phyloP scores from a whole-genome alignment of 179 eudicot genomes.

The Beta macrorhiza region DNA sequence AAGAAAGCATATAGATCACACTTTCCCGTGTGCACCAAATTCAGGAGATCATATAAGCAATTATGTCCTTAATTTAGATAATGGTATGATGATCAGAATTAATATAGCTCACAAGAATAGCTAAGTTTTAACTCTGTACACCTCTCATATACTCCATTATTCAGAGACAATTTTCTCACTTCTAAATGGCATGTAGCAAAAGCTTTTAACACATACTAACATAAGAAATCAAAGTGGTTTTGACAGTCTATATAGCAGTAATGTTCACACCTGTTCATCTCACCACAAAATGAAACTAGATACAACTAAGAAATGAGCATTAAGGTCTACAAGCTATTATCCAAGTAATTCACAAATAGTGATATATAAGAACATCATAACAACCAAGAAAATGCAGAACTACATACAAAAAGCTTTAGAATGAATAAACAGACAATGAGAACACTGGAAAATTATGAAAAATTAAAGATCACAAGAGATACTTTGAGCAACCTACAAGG shows the following conservation, averaged over 20 bases:
- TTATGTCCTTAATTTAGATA: background rate
- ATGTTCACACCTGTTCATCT: background rate
- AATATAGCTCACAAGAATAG: background rate
- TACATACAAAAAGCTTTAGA: background rate
- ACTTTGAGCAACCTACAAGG: background rate
- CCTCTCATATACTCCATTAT: background rate
- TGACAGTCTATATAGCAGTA: background rate
- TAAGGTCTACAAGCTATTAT: background rate
- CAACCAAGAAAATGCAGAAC: background rate
- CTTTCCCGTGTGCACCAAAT: slow-evolving; percentile 1
- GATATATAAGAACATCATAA: background rate
- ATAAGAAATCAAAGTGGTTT: background rate
- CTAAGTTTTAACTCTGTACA: background rate
- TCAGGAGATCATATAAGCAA: background rate
- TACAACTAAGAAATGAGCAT: background rate
- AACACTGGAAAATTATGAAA: background rate
- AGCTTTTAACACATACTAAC: background rate
- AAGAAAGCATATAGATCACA: slow-evolving; percentile 16
- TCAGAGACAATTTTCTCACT: background rate
- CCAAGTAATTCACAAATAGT: no score
- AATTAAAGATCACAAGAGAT: background rate
- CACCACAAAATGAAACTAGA: background rate
- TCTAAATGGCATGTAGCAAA: background rate
- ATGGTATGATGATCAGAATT: background rate
- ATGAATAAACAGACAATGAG: background rate